Percentiles rank a stretch among this genome's conserved stretches.
These are phyloP conservation scores for Paramecium sexaurelia DNA, from an alignment of 73 alveolate genomes.

Conservation along the genomic window DNA sequence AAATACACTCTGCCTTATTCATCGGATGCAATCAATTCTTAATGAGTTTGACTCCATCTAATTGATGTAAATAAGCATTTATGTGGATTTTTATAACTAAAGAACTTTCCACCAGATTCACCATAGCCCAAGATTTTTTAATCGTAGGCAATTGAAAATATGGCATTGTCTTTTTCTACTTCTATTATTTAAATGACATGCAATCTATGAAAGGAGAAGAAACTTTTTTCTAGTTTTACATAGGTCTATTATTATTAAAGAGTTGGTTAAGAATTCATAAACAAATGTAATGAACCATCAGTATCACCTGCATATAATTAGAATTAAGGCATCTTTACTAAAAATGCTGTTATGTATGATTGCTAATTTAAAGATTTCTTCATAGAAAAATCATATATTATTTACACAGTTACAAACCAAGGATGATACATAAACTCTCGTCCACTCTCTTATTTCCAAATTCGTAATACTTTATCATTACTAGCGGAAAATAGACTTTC, in stretches of 20 bases:
- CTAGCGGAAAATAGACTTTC: slow-evolving; percentile 78
- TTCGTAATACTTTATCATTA: slow-evolving; percentile 84
- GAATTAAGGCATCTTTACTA: slow-evolving; percentile 83
- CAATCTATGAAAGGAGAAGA: slow-evolving; percentile 76
- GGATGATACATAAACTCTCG: slow-evolving; percentile 91
- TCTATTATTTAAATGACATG: slow-evolving; percentile 79
- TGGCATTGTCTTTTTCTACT: slow-evolving; percentile 84
- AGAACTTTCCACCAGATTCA: slow-evolving; percentile 80
- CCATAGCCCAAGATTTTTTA: slow-evolving; percentile 85
- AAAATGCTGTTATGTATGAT: slow-evolving; percentile 85
- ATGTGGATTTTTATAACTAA: slow-evolving; percentile 83
- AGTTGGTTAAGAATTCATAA: slow-evolving; percentile 72
- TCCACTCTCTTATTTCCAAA: slow-evolving; percentile 89
- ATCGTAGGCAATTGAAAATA: slow-evolving; percentile 87
- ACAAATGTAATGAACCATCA: slow-evolving; percentile 85
- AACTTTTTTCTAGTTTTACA: slow-evolving; percentile 78
- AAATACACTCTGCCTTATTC: slow-evolving; percentile 86
- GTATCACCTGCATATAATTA: slow-evolving; percentile 90
- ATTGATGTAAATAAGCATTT: slow-evolving; percentile 79
- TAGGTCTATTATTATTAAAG: slow-evolving; percentile 66
- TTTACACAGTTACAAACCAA: slow-evolving; percentile 84
- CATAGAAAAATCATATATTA: slow-evolving; percentile 81
- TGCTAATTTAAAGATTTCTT: slow-evolving; percentile 74
- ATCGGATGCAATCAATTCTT: slow-evolving; percentile 85
- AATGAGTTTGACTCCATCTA: slow-evolving; percentile 57